Base-by-base conservation (phyloP, 192 early-diverging fungal genomes). In the Podochytrium sp. region DNA sequence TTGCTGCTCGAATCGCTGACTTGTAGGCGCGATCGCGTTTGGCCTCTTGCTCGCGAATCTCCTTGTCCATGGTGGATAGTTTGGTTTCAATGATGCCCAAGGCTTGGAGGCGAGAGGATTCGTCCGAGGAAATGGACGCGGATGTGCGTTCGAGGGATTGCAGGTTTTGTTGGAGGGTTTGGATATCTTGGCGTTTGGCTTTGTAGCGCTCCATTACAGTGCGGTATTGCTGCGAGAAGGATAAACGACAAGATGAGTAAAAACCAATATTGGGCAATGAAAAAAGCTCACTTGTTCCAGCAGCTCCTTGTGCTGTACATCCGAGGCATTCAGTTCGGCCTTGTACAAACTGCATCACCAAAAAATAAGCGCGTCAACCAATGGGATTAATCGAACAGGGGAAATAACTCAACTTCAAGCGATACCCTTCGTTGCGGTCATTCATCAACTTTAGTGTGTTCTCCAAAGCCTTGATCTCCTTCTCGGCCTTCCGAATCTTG, bases 401-500 rank as follows among this genome's bases (percentile, higher is more conserved):
- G 23, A 7, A 81, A 73, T 77, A 78, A 38, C 64, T 73, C 52
- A 63, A 86, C 85, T 86, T 85, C 74, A 82, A 77, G 27, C 87
- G 62, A 38, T 81, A 89, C 35, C 86, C 72, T 40, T 89, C 86
- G 66, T 89, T 89, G 37, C 86, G 62, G 51, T 83, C 78, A 72
- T 86, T 88, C 82, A 89, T 84, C 74, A 89, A 65, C 57, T 83
- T 83, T 49, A 89, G 67, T 32, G 87, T 89, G 65, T 89, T 89
- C 51, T 89, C 87, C 35, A 89, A 51, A 2, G 86, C 87, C 64
- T 86, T 89, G 49, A 87, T 87, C 73, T 89, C 87, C 69, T 86
- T 87, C 51, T 89, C 87, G 2, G 86, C 83, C 53, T 84, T 83
- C 40, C 85, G 37, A 37, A 89, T 89, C 33, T 83, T 88, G 37